Base-by-base conservation (phyloP, 2,329 filamentous ascomycete species). In the Blastomyces silverae region DNA sequence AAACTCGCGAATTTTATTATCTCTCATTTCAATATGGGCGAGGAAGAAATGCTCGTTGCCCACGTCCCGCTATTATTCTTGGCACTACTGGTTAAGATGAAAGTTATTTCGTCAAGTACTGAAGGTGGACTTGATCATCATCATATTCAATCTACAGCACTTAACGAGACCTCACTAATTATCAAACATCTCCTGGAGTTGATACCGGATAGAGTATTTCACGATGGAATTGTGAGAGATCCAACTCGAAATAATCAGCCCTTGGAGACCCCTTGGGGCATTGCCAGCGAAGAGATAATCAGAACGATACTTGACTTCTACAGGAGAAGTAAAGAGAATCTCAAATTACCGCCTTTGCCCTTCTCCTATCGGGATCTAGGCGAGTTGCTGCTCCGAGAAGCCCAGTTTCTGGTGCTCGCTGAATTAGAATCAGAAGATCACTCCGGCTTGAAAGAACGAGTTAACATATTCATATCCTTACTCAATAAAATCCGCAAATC, bases 21-120 rank as follows among this genome's bases (percentile, higher is more conserved):
- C 68, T 79, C 84, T 5, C 89, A 93, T 70, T 99, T 99, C 81
- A 97, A 97, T 75, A 85, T 97, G 61, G 86, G 88, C 63, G 94
- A 99, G 77, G 94, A 97, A 75, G 95, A 99, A 73, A 97, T 99
- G 93, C 77, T 96, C 20, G 85, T 89, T 1, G 80, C 90, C 28
- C 93, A 97, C 77, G 89, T 92, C 39, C 93, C 93, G 44, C 77
- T 95, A 37, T 83, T 89, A 63, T 83, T 87, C 2, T 76, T 95
- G n/a, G 85, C 87, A 3, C 80, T 89, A 34, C 77, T 86, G 8
- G 73, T 79, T 13, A 79, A 80, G 56, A 74, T 84, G 66, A 78
- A 78, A 56, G 71, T 75, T 46, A 62, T 77, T 10, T 70, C 67
- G n/a, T 70, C 69, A 4, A 63, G 62, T 28, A 61, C 68, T 37